phyloP scores from a whole-genome alignment of 148 eudicot genomes.

The Chenopodium berlandieri region DNA sequence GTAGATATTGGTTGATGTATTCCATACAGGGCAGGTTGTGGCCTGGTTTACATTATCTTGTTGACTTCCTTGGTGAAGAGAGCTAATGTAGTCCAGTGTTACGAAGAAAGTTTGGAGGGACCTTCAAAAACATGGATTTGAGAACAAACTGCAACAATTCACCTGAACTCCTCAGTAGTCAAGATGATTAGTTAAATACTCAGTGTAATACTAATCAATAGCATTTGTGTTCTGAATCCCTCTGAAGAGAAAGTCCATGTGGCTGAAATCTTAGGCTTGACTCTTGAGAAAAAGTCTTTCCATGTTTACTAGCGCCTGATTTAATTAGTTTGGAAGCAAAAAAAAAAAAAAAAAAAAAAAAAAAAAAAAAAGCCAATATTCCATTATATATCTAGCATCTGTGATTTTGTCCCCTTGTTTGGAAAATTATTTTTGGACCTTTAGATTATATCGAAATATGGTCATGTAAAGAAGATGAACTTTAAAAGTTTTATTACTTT shows the following conservation, averaged over 20 bases:
- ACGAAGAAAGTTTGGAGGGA: background rate
- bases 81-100: background rate
- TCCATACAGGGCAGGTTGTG: background rate
- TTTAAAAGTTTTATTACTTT: background rate
- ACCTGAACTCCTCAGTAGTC: background rate
- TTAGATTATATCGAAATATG: no score
- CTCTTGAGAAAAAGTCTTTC: no score
- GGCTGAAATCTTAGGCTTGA: background rate
- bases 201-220: background rate
- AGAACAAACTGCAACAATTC: background rate
- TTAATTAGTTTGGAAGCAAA: background rate
- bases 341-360: no score
- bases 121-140: background rate
- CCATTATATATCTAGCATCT: no score
- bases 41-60: background rate
- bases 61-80: background rate
- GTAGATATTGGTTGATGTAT: background rate
- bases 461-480: no score
- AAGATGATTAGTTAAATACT: no score
- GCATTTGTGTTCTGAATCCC: background rate
- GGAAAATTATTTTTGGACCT: no score
- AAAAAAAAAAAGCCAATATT: no score
- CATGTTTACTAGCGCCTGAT: background rate
- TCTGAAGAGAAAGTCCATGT: no score
- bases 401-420: no score